Evolutionary conservation across 2,329 filamentous ascomycete genomes (phyloP).

Genomic region (Alternaria rosae): DNA sequence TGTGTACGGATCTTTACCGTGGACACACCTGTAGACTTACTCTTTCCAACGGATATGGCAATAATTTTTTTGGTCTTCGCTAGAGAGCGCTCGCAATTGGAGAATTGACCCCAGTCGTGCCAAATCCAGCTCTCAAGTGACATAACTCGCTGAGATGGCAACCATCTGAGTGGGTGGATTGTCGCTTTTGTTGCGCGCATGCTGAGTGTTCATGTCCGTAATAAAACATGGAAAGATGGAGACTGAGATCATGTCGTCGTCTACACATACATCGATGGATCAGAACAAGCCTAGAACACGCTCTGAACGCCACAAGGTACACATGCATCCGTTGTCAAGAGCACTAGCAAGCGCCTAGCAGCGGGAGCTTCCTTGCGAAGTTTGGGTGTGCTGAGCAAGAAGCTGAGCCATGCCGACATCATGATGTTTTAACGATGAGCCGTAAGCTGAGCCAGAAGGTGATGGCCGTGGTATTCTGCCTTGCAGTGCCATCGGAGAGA

Average conservation of each 20-base stretch:
- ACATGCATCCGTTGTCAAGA: slow-evolving; percentile 27
- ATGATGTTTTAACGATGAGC: slow-evolving; percentile 5
- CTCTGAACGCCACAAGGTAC: slow-evolving; percentile 20
- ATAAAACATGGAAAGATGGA: neutral
- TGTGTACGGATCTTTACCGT: neutral
- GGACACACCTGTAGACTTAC: neutral
- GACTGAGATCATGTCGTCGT: neutral
- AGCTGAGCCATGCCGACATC: slow-evolving; percentile 1
- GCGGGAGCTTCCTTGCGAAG: slow-evolving; percentile 23
- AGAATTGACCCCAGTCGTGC: neutral
- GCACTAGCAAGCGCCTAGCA: slow-evolving; percentile 23
- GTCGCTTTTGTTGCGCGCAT: neutral
- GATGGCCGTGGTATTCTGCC: slow-evolving; percentile 2
- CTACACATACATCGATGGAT: slow-evolving; percentile 5
- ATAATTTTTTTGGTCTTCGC: neutral
- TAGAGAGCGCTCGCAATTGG: neutral
- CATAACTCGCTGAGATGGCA: neutral
- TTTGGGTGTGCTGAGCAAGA: slow-evolving; percentile 6
- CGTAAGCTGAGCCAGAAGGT: slow-evolving; percentile 11
- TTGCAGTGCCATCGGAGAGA: neutral
- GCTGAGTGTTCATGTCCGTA: slow-evolving; percentile 3
- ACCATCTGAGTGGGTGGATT: neutral
- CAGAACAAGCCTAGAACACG: slow-evolving; percentile 18
- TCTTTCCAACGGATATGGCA: neutral
- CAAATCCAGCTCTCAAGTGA: neutral